A percentile compares a stretch with the other conserved stretches of the same genome.
Conservation (phyloP, 179 eudicot genomes). For the Pouteria campechiana region DNA sequence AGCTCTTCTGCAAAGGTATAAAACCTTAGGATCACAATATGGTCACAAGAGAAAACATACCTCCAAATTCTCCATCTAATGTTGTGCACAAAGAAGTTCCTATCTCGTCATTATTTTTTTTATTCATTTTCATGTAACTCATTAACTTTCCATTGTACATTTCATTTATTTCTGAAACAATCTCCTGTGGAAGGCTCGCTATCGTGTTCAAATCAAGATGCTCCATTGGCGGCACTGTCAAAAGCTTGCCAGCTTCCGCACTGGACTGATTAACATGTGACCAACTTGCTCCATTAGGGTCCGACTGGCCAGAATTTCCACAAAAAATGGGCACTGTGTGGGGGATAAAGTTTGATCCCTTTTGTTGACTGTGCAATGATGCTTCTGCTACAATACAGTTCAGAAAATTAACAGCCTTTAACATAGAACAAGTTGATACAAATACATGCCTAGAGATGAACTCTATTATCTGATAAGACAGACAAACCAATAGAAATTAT, state of each 20-base stretch:
- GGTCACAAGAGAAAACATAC: conserved; percentile 13
- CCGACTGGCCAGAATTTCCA: conserved; percentile 15
- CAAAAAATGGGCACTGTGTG: too few species aligned
- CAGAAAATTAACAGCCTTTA: too few species aligned
- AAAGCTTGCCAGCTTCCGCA: conserved; percentile 17
- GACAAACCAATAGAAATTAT: too few species aligned
- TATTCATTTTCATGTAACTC: conserved; percentile 34
- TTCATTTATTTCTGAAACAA: conserved; percentile 68
- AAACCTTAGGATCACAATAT: too few species aligned
- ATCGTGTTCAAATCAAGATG: conserved; percentile 82
- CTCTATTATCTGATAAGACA: too few species aligned
- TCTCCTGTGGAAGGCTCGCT: conserved; percentile 76
- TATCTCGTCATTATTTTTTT: conserved; percentile 20
- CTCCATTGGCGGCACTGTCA: conserved; percentile 47
- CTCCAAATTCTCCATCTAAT: conserved; percentile 16
- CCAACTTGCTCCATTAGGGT: conserved; percentile 11
- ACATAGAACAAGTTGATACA: too few species aligned
- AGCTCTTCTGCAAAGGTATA: not conserved
- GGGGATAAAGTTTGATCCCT: too few species aligned
- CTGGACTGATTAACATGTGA: conserved; percentile 13
- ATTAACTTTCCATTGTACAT: conserved; percentile 68
- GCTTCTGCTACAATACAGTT: too few species aligned
- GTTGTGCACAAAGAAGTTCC: conserved; percentile 4
- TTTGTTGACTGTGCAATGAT: too few species aligned
- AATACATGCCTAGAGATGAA: too few species aligned